phyloP scores from a whole-genome alignment of 495 filamentous ascomycete genomes.

The Endocarpon pusillum region DNA sequence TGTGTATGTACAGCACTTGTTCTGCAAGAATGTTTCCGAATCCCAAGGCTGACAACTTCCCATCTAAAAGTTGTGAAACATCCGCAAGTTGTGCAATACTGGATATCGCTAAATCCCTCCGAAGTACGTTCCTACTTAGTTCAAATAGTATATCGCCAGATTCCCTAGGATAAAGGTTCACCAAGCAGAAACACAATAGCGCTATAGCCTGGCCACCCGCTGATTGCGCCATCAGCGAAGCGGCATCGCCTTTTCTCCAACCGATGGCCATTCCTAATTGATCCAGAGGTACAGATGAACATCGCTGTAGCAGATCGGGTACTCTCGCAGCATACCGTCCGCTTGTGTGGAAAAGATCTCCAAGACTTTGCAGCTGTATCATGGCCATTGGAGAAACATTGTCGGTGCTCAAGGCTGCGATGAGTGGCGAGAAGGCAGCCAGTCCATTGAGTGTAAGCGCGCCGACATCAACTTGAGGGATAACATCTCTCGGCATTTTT shows the following conservation, averaged over 20 bases:
- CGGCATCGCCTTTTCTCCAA: constrained; percentile 5
- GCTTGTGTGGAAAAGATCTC: constrained; percentile 3
- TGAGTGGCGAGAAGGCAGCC: background rate
- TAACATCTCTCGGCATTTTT: too few species aligned
- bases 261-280: constrained; percentile 2
- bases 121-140: background rate
- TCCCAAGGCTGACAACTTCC: background rate
- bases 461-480: background rate
- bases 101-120: background rate
- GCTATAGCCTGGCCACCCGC: constrained; percentile 4
- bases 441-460: background rate
- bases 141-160: background rate
- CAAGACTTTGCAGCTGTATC: constrained; percentile 4
- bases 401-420: constrained; percentile 3
- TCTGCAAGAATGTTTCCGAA: background rate
- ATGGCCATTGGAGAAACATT: constrained; percentile 3
- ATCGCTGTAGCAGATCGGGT: constrained; percentile 3
- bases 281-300: background rate
- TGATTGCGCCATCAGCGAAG: constrained; percentile 3
- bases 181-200: background rate
- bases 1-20: background rate
- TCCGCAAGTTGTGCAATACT: background rate
- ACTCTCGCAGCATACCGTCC: constrained; percentile 2
- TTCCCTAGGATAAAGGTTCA: background rate
- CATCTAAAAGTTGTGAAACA: background rate